Evolutionary conservation across 2,329 filamentous ascomycete species (phyloP).

Genomic region (Monilinia aucupariae): DNA sequence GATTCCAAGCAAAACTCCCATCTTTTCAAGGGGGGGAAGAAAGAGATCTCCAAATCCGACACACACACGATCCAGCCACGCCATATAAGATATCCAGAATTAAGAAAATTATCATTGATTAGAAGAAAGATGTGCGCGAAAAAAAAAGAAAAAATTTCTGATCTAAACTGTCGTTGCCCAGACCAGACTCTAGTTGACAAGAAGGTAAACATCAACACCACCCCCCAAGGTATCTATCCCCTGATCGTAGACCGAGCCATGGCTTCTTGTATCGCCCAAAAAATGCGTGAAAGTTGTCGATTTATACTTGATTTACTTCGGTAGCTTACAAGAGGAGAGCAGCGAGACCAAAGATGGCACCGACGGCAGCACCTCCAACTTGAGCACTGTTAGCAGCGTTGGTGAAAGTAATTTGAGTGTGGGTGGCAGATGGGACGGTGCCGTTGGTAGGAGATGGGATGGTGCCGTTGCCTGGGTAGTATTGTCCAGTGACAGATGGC

Average conservation of each 20-base stretch:
- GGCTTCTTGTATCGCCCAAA: slow-evolving; percentile 19
- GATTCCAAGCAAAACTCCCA: background rate
- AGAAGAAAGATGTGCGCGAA: slow-evolving; percentile 1
- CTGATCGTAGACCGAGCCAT: slow-evolving; percentile 32
- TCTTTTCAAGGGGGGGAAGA: no score
- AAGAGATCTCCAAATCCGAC: slow-evolving; percentile 5
- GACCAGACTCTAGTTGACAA: slow-evolving; percentile 16
- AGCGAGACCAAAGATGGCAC: slow-evolving; percentile 23
- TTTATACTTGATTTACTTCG: background rate
- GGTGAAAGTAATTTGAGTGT: slow-evolving; percentile 18
- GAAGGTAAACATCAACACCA: slow-evolving; percentile 18
- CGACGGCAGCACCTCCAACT: slow-evolving; percentile 21
- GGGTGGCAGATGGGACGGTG: slow-evolving; percentile 17
- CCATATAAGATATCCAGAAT: slow-evolving; percentile 4
- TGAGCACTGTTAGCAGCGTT: slow-evolving; percentile 11
- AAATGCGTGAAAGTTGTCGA: slow-evolving; percentile 15
- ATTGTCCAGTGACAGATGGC: no score
- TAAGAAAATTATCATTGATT: slow-evolving; percentile 3
- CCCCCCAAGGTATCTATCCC: slow-evolving; percentile 17
- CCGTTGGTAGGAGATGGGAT: slow-evolving; percentile 2
- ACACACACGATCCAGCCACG: slow-evolving; percentile 6
- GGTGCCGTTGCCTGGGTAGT: no score
- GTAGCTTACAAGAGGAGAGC: slow-evolving; percentile 35
- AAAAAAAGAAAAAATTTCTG: background rate
- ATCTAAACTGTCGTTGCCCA: slow-evolving; percentile 10